A percentile compares a stretch with the other conserved stretches of the same genome.
phyloP scores from a whole-genome alignment of 1,139 yeast species.

The Kodamaea sp. region DNA sequence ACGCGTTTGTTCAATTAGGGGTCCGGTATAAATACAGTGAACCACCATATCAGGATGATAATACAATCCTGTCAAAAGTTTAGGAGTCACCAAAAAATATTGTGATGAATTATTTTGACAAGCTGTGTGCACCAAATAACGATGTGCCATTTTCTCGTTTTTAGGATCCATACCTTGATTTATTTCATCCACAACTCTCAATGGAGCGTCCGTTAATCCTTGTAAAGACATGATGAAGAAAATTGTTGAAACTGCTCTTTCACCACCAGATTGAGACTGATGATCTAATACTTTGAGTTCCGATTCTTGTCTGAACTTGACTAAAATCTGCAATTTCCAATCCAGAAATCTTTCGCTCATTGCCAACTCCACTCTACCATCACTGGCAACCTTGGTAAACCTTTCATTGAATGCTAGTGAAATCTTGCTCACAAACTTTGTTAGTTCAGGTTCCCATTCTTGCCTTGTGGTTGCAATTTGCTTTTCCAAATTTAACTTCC shows the following conservation, averaged over 20 bases:
- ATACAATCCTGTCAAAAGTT: conserved; percentile 73
- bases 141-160: conserved; percentile 87
- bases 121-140: conserved; percentile 82
- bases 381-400: conserved; percentile 77
- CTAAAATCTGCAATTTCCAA: conserved; percentile 85
- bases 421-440: conserved; percentile 50
- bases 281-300: conserved; percentile 71
- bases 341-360: conserved; percentile 59
- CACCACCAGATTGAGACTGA: conserved; percentile 96
- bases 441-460: conserved; percentile 63
- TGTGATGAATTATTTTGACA: conserved; percentile 66
- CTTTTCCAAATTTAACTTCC: conserved; percentile 27
- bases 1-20: conserved; percentile 30
- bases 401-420: conserved; percentile 65
- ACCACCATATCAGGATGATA: conserved; percentile 84
- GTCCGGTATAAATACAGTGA: conserved; percentile 83
- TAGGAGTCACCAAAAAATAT: conserved; percentile 92
- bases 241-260: conserved; percentile 92
- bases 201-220: conserved; percentile 87
- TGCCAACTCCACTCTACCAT: conserved; percentile 71
- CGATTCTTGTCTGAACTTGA: conserved; percentile 79
- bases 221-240: conserved; percentile 89
- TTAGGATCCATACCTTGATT: conserved; percentile 98
- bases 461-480: conserved; percentile 41
- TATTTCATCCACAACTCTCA: conserved; percentile 95